Evolutionary conservation across 768 basidiomycete genomes (phyloP).

Genomic region (Cystofilobasidium ferigula): DNA sequence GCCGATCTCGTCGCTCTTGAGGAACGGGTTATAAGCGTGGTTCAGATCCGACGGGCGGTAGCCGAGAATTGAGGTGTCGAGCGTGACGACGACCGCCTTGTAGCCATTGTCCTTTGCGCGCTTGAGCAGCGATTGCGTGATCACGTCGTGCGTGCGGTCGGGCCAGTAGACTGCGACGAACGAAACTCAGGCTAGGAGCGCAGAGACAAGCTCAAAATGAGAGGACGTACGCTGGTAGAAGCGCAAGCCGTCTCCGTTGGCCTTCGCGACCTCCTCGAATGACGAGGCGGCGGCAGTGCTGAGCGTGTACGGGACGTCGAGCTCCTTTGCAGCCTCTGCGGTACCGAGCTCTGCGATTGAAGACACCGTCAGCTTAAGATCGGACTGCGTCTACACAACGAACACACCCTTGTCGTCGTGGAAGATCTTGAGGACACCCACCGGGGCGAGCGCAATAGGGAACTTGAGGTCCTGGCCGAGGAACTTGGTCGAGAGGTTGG

Average conservation of each 20-base stretch:
- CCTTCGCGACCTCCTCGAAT: slow-evolving; percentile 1
- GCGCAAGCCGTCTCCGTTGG: not conserved
- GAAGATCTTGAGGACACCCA: slow-evolving; percentile 9
- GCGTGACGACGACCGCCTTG: slow-evolving; percentile 59
- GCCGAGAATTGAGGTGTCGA: slow-evolving; percentile 61
- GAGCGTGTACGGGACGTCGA: not conserved
- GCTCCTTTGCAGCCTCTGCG: not conserved
- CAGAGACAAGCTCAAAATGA: too few relatives aligned
- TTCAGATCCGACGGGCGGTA: slow-evolving; percentile 69
- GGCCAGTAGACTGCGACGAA: slow-evolving; percentile 46
- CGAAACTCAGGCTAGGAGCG: too few relatives aligned
- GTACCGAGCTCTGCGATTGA: not conserved
- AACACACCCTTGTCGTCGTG: not conserved
- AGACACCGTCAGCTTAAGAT: too few relatives aligned
- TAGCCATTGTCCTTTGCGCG: slow-evolving; percentile 59
- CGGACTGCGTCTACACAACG: too few relatives aligned
- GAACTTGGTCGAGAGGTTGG: not conserved
- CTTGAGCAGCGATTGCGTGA: slow-evolving; percentile 54
- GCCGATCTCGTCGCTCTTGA: slow-evolving; percentile 11
- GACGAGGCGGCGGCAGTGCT: not conserved
- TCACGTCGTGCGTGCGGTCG: slow-evolving; percentile 42
- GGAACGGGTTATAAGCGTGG: slow-evolving; percentile 55
- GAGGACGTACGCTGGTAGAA: not conserved
- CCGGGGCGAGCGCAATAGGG: slow-evolving; percentile 3
- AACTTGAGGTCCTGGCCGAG: slow-evolving; percentile 2